Percentiles rank a stretch among this genome's conserved stretches.
These are phyloP conservation scores for Trametes sp. DNA, from an alignment of 1,284 basidiomycete genomes.

Conservation along the genomic window DNA sequence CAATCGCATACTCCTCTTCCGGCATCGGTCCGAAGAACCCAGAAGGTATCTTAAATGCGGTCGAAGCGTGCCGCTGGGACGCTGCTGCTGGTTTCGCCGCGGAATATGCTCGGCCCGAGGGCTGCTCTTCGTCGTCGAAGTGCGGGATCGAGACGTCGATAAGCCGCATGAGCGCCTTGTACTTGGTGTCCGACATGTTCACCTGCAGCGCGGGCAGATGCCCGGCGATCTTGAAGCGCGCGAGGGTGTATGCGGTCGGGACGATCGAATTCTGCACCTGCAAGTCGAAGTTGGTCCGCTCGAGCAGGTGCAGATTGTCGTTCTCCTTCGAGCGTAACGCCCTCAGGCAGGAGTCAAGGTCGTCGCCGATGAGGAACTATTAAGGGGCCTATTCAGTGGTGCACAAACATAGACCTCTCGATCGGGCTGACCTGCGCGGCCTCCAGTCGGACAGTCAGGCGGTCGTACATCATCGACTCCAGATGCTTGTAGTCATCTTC, in stretches of 20 bases:
- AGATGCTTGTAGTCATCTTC: slow-evolving; percentile 91
- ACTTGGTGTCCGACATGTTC: slow-evolving; percentile 97
- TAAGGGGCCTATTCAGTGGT: not conserved
- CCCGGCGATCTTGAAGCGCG: slow-evolving; percentile 93
- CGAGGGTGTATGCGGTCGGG: slow-evolving; percentile 84
- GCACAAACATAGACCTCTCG: not conserved
- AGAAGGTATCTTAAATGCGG: slow-evolving; percentile 59
- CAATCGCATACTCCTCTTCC: slow-evolving; percentile 69
- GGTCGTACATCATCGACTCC: slow-evolving; percentile 98
- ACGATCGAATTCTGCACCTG: slow-evolving; percentile 95
- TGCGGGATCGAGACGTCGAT: slow-evolving; percentile 93
- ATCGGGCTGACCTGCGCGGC: slow-evolving; percentile 79
- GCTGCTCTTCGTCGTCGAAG: slow-evolving; percentile 58
- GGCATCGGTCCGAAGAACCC: slow-evolving; percentile 60
- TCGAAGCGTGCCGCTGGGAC: slow-evolving; percentile 24
- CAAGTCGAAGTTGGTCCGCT: slow-evolving; percentile 93
- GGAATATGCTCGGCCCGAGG: slow-evolving; percentile 36
- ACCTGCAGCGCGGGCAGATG: slow-evolving; percentile 89
- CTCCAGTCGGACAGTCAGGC: slow-evolving; percentile 85
- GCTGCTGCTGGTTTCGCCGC: slow-evolving; percentile 15
- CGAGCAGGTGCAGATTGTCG: slow-evolving; percentile 87
- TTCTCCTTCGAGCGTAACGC: slow-evolving; percentile 69
- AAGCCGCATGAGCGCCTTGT: slow-evolving; percentile 93
- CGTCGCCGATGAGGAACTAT: slow-evolving; percentile 91
- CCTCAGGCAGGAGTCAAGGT: slow-evolving; percentile 82